phyloP scores from a whole-genome alignment of 768 basidiomycete genomes.

The Daedaleopsis sinensis region DNA sequence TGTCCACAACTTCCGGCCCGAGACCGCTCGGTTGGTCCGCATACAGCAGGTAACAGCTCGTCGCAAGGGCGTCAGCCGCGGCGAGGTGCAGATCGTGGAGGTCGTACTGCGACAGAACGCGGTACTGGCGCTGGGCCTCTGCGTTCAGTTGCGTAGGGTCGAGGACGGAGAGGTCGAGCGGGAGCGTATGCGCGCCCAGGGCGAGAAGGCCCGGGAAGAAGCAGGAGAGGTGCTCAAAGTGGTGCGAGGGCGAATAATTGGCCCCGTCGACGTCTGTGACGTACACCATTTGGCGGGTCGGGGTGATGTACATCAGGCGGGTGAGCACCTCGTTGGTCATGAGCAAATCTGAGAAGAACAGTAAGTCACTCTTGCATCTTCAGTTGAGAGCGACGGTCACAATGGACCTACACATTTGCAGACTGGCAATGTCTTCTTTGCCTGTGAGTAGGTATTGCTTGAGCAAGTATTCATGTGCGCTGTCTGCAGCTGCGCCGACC shows the following conservation, averaged over 20 bases:
- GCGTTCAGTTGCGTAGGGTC: conserved; percentile 41
- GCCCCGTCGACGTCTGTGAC: conserved; percentile 54
- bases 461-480: conserved; percentile 76
- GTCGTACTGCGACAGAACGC: conserved; percentile 46
- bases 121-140: conserved; percentile 33
- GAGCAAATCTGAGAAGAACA: conserved; percentile 50
- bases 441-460: conserved; percentile 74
- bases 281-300: conserved; percentile 66
- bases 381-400: not conserved
- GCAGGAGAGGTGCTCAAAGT: conserved; percentile 76
- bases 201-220: conserved; percentile 79
- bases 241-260: conserved; percentile 43
- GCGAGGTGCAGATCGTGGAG: conserved; percentile 70
- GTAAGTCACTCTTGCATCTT: too few relatives aligned
- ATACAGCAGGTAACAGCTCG: conserved; percentile 72
- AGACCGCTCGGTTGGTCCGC: conserved; percentile 72
- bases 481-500: conserved; percentile 71
- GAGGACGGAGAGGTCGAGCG: conserved; percentile 51
- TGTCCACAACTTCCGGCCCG: conserved; percentile 62
- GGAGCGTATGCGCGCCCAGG: conserved; percentile 64
- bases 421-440: conserved; percentile 56
- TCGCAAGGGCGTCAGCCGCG: conserved; percentile 76
- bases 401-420: conserved; percentile 65
- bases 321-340: conserved; percentile 64
- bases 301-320: conserved; percentile 68